Evolutionary conservation across 2,329 filamentous ascomycete genomes (phyloP).

Genomic region (Fusarium sp.): DNA sequence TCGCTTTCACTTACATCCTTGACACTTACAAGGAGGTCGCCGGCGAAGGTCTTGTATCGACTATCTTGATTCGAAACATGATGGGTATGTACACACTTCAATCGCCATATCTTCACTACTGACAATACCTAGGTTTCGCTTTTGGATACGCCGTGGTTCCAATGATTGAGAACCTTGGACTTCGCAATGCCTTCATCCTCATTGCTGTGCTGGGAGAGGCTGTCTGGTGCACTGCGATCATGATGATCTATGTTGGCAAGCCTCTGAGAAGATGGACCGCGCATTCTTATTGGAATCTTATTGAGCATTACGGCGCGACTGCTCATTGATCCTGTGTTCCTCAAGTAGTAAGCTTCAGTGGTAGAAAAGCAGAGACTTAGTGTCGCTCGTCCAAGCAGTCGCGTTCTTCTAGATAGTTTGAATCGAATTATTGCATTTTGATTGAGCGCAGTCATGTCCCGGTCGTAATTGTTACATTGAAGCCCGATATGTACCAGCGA

Average conservation of each 20-base stretch:
- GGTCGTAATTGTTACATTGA: no score
- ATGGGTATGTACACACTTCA: not conserved
- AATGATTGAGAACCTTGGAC: not conserved
- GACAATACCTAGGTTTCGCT: not conserved
- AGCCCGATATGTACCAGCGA: not conserved
- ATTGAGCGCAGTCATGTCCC: no score
- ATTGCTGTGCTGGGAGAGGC: not conserved
- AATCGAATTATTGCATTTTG: no score
- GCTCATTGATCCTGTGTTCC: not conserved
- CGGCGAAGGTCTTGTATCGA: not conserved
- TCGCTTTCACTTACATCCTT: slow-evolving; percentile 7
- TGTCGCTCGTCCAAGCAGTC: no score
- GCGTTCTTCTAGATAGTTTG: not conserved
- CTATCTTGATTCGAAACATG: not conserved
- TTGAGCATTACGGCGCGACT: not conserved
- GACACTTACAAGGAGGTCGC: slow-evolving; percentile 4
- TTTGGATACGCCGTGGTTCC: not conserved
- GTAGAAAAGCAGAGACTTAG: not conserved
- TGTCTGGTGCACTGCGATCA: not conserved
- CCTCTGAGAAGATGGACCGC: not conserved
- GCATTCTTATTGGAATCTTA: not conserved
- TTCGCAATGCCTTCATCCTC: not conserved
- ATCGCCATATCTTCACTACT: not conserved
- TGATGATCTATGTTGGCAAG: not conserved
- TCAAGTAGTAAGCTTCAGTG: not conserved